A percentile compares a stretch with the other conserved stretches of the same genome.
phyloP scores from a whole-genome alignment of 192 early-diverging fungal genomes.

The Linnemannia exigua region DNA sequence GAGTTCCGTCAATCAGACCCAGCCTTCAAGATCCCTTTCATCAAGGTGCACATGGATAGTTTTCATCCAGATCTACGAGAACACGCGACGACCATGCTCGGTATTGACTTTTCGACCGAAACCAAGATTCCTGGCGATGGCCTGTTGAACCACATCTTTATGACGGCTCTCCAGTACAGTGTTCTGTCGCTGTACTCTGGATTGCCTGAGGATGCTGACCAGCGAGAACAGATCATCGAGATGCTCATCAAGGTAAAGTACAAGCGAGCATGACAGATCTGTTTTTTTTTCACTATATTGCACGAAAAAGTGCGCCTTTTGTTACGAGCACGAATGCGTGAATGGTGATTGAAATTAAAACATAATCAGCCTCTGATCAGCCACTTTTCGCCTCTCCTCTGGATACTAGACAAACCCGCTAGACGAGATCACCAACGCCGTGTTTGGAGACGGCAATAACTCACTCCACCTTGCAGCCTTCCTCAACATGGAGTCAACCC shows the following conservation, averaged over 20 bases:
- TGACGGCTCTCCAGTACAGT: constrained; percentile 22
- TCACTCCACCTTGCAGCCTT: constrained; percentile 31
- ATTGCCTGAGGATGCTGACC: background rate
- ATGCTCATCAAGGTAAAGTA: constrained; percentile 14
- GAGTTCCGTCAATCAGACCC: background rate
- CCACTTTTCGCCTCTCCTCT: background rate
- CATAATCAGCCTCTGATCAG: background rate
- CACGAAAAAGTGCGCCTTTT: background rate
- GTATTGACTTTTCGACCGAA: background rate
- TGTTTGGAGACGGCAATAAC: constrained; percentile 18
- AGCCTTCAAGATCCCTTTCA: background rate
- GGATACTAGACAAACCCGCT: background rate
- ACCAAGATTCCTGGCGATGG: too few relatives aligned
- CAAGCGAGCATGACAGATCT: too few relatives aligned
- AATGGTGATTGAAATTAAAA: too few relatives aligned
- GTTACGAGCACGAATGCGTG: too few relatives aligned
- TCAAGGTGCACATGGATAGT: background rate
- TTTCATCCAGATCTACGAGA: background rate
- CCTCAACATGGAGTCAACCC: background rate
- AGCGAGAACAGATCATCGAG: constrained; percentile 3
- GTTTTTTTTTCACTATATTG: too few relatives aligned
- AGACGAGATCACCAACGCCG: background rate
- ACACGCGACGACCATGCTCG: background rate
- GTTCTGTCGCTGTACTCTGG: constrained; percentile 6
- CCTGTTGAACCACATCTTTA: background rate